These are phyloP conservation scores for Excoecaria agallocha DNA, from an alignment of 345 rosid species.

Conservation along the genomic window DNA sequence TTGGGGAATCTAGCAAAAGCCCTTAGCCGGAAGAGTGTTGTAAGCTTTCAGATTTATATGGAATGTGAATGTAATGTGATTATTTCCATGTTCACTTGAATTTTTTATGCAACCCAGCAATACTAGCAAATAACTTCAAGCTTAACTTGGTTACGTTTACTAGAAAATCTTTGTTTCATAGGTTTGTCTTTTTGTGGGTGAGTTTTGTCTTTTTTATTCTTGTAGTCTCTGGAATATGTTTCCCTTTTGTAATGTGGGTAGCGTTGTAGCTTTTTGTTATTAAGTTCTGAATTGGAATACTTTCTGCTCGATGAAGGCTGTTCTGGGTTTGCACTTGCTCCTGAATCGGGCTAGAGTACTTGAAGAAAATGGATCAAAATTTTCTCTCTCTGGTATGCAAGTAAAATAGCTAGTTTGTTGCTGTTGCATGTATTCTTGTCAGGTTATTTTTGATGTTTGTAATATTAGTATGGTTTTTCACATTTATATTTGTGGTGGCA, in stretches of 20 bases:
- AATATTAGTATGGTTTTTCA: slow-evolving; percentile 1
- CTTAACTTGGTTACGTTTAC: not conserved
- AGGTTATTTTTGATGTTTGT: not conserved
- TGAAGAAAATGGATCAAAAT: slow-evolving; percentile 66
- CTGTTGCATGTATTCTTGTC: not conserved
- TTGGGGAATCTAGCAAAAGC: too few relatives aligned
- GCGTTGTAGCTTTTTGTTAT: not conserved
- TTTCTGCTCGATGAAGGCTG: slow-evolving; percentile 48
- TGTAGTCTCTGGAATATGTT: not conserved
- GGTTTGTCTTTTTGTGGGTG: not conserved
- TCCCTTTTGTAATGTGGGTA: not conserved
- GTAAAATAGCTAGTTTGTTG: not conserved
- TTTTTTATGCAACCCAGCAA: not conserved
- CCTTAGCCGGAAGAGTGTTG: too few relatives aligned
- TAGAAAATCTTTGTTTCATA: not conserved
- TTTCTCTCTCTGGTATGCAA: slow-evolving; percentile 60
- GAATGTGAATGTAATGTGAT: not conserved
- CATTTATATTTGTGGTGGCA: slow-evolving; percentile 13
- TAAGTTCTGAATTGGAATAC: not conserved
- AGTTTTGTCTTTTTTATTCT: not conserved
- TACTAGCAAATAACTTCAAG: not conserved
- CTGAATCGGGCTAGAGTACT: slow-evolving; percentile 51
- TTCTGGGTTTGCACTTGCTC: slow-evolving; percentile 80
- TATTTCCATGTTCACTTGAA: not conserved
- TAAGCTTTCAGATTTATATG: not conserved